A percentile compares a stretch with the other conserved stretches of the same genome.
Evolutionary conservation across 495 filamentous ascomycete genomes (phyloP).

Genomic region (Tirmania nivea): DNA sequence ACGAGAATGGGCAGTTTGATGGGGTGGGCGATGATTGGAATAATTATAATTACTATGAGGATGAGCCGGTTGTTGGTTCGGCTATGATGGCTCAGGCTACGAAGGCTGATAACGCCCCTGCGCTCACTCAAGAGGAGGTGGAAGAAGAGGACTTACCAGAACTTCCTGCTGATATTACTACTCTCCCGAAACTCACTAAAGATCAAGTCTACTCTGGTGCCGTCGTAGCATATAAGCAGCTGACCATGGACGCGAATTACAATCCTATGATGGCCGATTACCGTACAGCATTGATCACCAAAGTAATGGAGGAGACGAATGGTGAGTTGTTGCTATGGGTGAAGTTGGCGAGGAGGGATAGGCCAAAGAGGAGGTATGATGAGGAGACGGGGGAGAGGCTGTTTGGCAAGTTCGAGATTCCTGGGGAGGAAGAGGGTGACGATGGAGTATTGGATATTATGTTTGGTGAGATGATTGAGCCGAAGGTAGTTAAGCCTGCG

Average conservation of each 20-base stretch:
- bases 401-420: slow-evolving; percentile 47
- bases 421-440: slow-evolving; percentile 30
- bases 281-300: slow-evolving; percentile 38
- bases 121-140: slow-evolving; percentile 10
- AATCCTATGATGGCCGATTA: slow-evolving; percentile 48
- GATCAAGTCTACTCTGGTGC: slow-evolving; percentile 36
- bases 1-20: slow-evolving; percentile 20
- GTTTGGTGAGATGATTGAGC: slow-evolving; percentile 37
- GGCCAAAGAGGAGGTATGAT: slow-evolving; percentile 29
- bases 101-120: slow-evolving; percentile 33
- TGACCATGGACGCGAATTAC: slow-evolving; percentile 57
- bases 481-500: slow-evolving; percentile 32
- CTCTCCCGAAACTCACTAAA: slow-evolving; percentile 32
- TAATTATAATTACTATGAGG: slow-evolving; percentile 16
- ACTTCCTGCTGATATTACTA: slow-evolving; percentile 39
- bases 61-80: slow-evolving; percentile 11
- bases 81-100: slow-evolving; percentile 17
- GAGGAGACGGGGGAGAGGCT: slow-evolving; percentile 35
- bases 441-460: slow-evolving; percentile 31
- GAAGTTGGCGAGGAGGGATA: slow-evolving; percentile 48
- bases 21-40: slow-evolving; percentile 21
- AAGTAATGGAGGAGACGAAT: slow-evolving; percentile 23
- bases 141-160: slow-evolving; percentile 37
- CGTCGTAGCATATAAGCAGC: slow-evolving; percentile 60
- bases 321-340: slow-evolving; percentile 32